Evolutionary conservation across 495 filamentous ascomycete genomes (phyloP).

Genomic region (Cetradonia linearis): DNA sequence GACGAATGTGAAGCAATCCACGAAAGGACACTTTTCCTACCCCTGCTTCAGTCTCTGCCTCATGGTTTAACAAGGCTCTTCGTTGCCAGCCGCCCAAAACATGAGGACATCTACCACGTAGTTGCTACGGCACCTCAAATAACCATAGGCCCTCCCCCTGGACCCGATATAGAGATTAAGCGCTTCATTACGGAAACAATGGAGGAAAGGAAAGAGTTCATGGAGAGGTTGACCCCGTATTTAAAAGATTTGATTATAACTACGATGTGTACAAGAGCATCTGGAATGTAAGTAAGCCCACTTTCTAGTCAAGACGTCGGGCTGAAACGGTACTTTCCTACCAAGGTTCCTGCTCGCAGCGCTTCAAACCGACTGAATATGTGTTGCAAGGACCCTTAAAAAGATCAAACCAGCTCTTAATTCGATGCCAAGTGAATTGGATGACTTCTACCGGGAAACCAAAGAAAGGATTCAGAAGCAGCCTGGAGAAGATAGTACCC

Average conservation of each 20-base stretch:
- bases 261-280: not conserved
- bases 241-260: not conserved
- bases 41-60: not conserved
- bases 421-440: slow-evolving; percentile 13
- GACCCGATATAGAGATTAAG: not conserved
- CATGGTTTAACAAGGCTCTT: slow-evolving; percentile 5
- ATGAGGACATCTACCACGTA: slow-evolving; percentile 8
- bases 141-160: not conserved
- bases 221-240: not conserved
- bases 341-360: slow-evolving; percentile 17
- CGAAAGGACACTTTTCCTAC: not conserved
- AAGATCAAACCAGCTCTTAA: slow-evolving; percentile 9
- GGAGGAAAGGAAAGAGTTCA: slow-evolving; percentile 3
- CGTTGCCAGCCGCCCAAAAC: slow-evolving; percentile 9
- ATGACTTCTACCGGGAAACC: slow-evolving; percentile 23
- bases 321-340: not conserved
- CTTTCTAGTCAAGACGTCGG: not conserved
- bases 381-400: slow-evolving; percentile 6
- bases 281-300: not conserved
- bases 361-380: slow-evolving; percentile 12
- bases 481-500: not conserved
- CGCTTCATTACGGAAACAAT: slow-evolving; percentile 3
- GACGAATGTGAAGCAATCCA: slow-evolving; percentile 30
- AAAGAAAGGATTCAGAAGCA: slow-evolving; percentile 26
- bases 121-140: slow-evolving; percentile 3